Evolutionary conservation across 129 eudicot species (phyloP).

Genomic region (Sambucus nigra): DNA sequence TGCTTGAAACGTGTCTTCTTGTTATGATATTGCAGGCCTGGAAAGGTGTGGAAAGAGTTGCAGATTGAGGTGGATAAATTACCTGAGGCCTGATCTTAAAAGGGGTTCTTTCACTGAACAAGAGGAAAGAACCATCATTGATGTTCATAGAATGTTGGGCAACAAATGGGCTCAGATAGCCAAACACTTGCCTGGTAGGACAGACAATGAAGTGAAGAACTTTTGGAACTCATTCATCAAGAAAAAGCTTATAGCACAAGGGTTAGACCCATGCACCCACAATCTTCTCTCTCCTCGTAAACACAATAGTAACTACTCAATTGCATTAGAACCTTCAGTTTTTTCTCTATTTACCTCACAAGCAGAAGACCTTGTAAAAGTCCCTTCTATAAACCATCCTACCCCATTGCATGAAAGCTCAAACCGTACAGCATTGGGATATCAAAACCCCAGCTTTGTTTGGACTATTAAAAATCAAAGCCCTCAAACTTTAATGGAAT

Average conservation of each 20-base stretch:
- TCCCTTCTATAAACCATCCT: conserved; percentile 8
- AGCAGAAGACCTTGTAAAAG: conserved; percentile 15
- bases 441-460: conserved; percentile 22
- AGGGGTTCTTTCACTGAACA: conserved; percentile 69
- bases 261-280: conserved; percentile 90
- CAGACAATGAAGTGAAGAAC: conserved; percentile 80
- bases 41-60: conserved; percentile 82
- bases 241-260: conserved; percentile 79
- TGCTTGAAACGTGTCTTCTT: background rate
- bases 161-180: conserved; percentile 91
- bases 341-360: conserved; percentile 23
- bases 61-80: conserved; percentile 54
- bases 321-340: conserved; percentile 13
- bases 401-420: conserved; percentile 11
- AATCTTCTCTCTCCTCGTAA: conserved; percentile 51
- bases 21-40: conserved; percentile 28
- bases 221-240: conserved; percentile 91
- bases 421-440: conserved; percentile 1
- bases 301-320: conserved; percentile 11
- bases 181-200: conserved; percentile 78
- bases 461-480: conserved; percentile 1
- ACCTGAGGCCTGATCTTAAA: conserved; percentile 71
- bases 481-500: conserved; percentile 20
- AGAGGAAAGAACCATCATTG: conserved; percentile 74
- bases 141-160: conserved; percentile 70